Evolutionary conservation across 225 moss, liverwort and hornwort species (phyloP), one percentile per base, ranked within the genome.

Genomic region (Sphagnum contortum): DNA sequence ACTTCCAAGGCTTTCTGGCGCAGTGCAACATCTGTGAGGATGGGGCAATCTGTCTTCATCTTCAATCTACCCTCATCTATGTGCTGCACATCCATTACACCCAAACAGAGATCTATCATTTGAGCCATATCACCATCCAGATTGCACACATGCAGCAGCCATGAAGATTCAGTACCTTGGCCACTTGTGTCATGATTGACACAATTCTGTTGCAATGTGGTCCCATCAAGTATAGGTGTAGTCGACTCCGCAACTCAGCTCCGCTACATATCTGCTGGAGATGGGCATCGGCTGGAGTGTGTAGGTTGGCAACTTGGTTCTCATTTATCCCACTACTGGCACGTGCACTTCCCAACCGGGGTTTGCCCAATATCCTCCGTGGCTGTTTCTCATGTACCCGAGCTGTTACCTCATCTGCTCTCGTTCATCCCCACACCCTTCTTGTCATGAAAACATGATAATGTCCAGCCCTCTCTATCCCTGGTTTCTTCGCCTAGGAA

Each of bases 41-140:
- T 51, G 12, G 76, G 73, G 68, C 88, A 89, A 12, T 84, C 77
- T 60, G 79, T 81, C 77, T 87, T 89, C 89, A 92, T 92, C 61
- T 83, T 87, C 71, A 92, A 69, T 69, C 92, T 89, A 61, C 92
- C 92, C 70, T 92, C 92, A 64, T 89, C 92, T 58, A 92, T 76
- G 72, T 85, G 75, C 92, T 92, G 91, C 77, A 72, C 68, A 55
- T 55, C 62, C 52, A 52, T 52, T 52, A 9, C 7, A 52, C 52
- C 52, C 6, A 52, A 6, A 52, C 7, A 52, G 52, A 0, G 9
- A 5, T 52, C 9, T 52, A 2, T 52, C 52, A 5, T 52, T 52
- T 52, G 52, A 52, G 7, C 9, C 52, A 52, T 0, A 9, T 5
- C 52, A 52, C 9, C 6, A 52, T 6, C 7, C 52, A 52, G 52